These are phyloP conservation scores for Ulvella scutata DNA, from an alignment of 139 green algal genomes.

Conservation along the genomic window DNA sequence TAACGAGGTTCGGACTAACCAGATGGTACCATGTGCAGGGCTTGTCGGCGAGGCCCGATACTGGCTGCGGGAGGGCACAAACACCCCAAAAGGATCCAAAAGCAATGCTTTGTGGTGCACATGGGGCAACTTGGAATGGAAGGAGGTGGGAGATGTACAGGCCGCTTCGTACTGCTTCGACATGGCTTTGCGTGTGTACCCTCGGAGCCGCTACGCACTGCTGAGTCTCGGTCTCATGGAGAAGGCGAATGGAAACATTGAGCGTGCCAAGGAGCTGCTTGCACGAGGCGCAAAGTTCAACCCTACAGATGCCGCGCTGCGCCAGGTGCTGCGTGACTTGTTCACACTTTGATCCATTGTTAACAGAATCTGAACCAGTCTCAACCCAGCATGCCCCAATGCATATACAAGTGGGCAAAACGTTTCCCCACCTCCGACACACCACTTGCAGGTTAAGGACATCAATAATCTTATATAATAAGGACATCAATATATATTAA, in stretches of 20 bases:
- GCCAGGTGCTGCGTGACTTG: slow-evolving; percentile 53
- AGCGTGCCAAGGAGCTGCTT: slow-evolving; percentile 55
- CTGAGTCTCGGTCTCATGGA: slow-evolving; percentile 64
- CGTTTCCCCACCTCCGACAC: too few relatives aligned
- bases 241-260: slow-evolving; percentile 38
- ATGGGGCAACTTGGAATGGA: slow-evolving; percentile 63
- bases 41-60: slow-evolving; percentile 52
- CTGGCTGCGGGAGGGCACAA: slow-evolving; percentile 67
- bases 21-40: too few relatives aligned
- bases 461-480: too few relatives aligned
- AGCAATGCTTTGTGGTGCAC: slow-evolving; percentile 68
- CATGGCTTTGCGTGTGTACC: slow-evolving; percentile 7
- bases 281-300: slow-evolving; percentile 53
- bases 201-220: slow-evolving; percentile 41
- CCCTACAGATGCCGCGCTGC: slow-evolving; percentile 60
- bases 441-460: too few relatives aligned
- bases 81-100: slow-evolving; percentile 12
- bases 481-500: too few relatives aligned
- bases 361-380: too few relatives aligned
- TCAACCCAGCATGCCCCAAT: too few relatives aligned
- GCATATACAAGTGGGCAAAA: too few relatives aligned
- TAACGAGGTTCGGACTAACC: too few relatives aligned
- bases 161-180: not conserved
- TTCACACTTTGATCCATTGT: too few relatives aligned
- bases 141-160: not conserved